Conservation (phyloP, 2,329 filamentous ascomycete genomes). For the Diaporthe eres region DNA sequence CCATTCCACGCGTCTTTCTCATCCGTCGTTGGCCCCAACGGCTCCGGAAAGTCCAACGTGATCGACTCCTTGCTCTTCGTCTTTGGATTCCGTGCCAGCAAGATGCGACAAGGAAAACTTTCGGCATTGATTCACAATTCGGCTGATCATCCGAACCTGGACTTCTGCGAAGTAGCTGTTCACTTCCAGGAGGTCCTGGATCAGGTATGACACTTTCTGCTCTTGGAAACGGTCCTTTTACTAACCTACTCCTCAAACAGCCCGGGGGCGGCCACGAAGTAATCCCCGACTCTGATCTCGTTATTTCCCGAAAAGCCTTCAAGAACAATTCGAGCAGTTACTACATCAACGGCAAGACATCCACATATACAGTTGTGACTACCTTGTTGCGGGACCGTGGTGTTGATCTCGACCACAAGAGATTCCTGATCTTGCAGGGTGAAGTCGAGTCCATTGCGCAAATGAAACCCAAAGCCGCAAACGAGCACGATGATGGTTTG, state of each 20-base stretch:
- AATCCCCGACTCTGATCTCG: slow-evolving; percentile 85
- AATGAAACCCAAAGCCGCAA: slow-evolving; percentile 97
- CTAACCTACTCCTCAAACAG: slow-evolving; percentile 54
- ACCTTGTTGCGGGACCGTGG: slow-evolving; percentile 88
- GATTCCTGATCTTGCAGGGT: slow-evolving; percentile 96
- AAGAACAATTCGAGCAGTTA: slow-evolving; percentile 99
- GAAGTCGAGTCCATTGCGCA: slow-evolving; percentile 99
- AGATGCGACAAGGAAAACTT: slow-evolving; percentile 99
- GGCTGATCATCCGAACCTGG: slow-evolving; percentile 85
- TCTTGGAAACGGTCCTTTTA: background rate
- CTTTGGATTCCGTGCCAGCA: slow-evolving; percentile 98
- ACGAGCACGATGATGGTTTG: slow-evolving; percentile 95
- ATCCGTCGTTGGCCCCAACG: slow-evolving; percentile 97
- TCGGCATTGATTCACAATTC: slow-evolving; percentile 99
- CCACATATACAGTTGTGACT: slow-evolving; percentile 93
- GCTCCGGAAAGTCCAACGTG: slow-evolving; percentile 98
- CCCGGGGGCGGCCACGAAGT: slow-evolving; percentile 81
- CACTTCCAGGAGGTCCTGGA: slow-evolving; percentile 98
- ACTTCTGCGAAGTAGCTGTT: slow-evolving; percentile 95
- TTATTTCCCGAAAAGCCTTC: slow-evolving; percentile 94
- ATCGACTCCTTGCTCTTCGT: slow-evolving; percentile 98
- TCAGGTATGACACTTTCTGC: slow-evolving; percentile 62
- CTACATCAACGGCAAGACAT: slow-evolving; percentile 92
- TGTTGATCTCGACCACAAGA: slow-evolving; percentile 97
- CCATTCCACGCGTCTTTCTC: slow-evolving; percentile 98